A percentile compares a stretch with the other conserved stretches of the same genome.
These are phyloP conservation scores for Martiniozyma abietophila DNA, from an alignment of 805 yeast species.

Conservation along the genomic window DNA sequence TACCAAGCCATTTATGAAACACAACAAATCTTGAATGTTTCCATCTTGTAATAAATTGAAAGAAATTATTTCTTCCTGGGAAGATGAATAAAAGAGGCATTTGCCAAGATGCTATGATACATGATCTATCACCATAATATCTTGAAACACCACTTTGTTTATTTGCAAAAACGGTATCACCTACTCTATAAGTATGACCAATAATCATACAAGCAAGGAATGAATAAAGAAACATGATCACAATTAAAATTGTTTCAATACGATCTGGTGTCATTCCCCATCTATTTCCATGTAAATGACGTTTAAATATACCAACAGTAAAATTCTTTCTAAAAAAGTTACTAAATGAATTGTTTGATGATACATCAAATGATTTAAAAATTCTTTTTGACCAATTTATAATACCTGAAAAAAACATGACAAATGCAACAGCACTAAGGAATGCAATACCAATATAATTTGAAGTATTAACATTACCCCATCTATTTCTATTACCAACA, in stretches of 20 bases:
- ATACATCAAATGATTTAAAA: conserved; percentile 29
- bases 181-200: conserved; percentile 17
- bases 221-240: conserved; percentile 27
- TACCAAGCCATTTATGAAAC: conserved; percentile 49
- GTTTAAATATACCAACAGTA: conserved; percentile 19
- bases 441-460: conserved; percentile 37
- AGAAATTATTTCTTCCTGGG: conserved; percentile 54
- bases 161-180: conserved; percentile 17
- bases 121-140: conserved; percentile 43
- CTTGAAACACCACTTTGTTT: conserved; percentile 20
- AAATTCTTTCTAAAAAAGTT: conserved; percentile 21
- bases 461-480: conserved; percentile 30
- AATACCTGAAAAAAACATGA: conserved; percentile 34
- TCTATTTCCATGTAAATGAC: conserved; percentile 14
- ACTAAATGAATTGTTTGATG: conserved; percentile 22
- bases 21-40: conserved; percentile 42
- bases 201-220: conserved; percentile 15
- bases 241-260: conserved; percentile 37
- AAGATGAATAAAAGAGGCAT: conserved; percentile 46
- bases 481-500: conserved; percentile 23
- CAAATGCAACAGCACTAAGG: conserved; percentile 39
- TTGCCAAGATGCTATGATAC: conserved; percentile 37
- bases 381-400: conserved; percentile 32
- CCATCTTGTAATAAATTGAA: conserved; percentile 55
- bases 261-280: conserved; percentile 41